Evolutionary conservation across 495 filamentous ascomycete genomes (phyloP).

Genomic region (Symbiotaphrina buchneri): DNA sequence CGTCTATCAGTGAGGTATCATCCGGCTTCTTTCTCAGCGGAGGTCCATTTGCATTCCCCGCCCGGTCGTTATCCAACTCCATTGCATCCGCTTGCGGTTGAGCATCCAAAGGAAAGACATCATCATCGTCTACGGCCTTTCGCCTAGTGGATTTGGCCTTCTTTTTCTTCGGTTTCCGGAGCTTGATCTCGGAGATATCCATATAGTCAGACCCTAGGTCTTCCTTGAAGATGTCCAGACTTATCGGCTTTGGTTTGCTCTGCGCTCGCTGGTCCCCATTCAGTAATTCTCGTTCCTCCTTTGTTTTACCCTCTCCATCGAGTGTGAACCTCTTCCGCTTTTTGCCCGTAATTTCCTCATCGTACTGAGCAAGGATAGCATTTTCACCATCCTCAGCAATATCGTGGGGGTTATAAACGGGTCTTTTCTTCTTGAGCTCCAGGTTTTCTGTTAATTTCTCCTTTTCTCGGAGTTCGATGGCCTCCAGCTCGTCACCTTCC

Average conservation of each 20-base stretch:
- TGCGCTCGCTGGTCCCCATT: slow-evolving; percentile 30
- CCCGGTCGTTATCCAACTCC: slow-evolving; percentile 46
- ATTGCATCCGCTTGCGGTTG: slow-evolving; percentile 31
- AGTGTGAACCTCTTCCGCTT: slow-evolving; percentile 76
- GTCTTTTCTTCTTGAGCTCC: slow-evolving; percentile 79
- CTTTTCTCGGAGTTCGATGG: slow-evolving; percentile 50
- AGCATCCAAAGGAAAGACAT: slow-evolving; percentile 26
- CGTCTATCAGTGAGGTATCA: slow-evolving; percentile 57
- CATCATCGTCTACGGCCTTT: slow-evolving; percentile 47
- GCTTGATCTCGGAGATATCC: slow-evolving; percentile 63
- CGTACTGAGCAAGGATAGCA: slow-evolving; percentile 65
- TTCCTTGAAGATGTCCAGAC: slow-evolving; percentile 50
- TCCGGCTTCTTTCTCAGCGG: slow-evolving; percentile 40
- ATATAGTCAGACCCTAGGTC: slow-evolving; percentile 65
- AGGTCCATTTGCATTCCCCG: slow-evolving; percentile 12
- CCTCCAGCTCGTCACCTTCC: slow-evolving; percentile 83
- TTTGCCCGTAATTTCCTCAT: slow-evolving; percentile 86
- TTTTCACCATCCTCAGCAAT: slow-evolving; percentile 40
- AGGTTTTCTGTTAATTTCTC: slow-evolving; percentile 59
- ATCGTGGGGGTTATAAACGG: slow-evolving; percentile 67
- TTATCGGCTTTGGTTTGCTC: slow-evolving; percentile 46
- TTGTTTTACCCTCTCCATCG: slow-evolving; percentile 42
- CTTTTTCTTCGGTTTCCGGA: slow-evolving; percentile 87
- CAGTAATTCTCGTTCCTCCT: slow-evolving; percentile 36
- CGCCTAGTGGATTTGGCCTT: slow-evolving; percentile 58